Evolutionary conservation across 352 stramenopile genomes (phyloP).

Genomic region (Pythium brachiatum): DNA sequence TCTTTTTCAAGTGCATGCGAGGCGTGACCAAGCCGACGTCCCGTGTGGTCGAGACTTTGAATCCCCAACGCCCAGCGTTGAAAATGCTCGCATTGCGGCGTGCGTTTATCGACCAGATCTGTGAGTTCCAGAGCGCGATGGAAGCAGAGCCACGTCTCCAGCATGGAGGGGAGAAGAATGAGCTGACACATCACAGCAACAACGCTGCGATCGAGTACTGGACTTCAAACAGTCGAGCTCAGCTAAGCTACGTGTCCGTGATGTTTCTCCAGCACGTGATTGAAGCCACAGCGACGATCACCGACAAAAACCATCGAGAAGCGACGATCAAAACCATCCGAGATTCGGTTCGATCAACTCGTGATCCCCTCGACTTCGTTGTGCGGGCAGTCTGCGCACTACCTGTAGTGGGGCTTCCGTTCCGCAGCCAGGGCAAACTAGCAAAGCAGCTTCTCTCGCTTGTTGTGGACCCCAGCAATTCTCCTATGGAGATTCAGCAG

Average conservation of each 20-base stretch:
- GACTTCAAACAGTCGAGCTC: conserved; percentile 31
- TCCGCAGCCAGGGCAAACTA: conserved; percentile 53
- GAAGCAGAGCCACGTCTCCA: conserved; percentile 12
- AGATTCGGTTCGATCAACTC: conserved; percentile 36
- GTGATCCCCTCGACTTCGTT: conserved; percentile 48
- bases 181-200: conserved; percentile 1
- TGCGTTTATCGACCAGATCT: conserved; percentile 45
- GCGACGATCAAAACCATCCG: conserved; percentile 40
- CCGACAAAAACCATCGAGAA: conserved; percentile 54
- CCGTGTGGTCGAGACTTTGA: neutral
- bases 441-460: conserved; percentile 59
- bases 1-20: conserved; percentile 74
- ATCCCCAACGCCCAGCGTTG: conserved; percentile 36
- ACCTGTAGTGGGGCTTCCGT: conserved; percentile 50
- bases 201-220: conserved; percentile 45
- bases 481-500: conserved; percentile 22
- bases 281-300: conserved; percentile 51
- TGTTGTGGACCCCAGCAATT: conserved; percentile 9
- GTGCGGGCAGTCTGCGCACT: conserved; percentile 44
- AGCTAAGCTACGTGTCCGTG: conserved; percentile 39
- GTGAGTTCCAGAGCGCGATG: conserved; percentile 17
- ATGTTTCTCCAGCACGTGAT: conserved; percentile 71
- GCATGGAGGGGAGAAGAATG: neutral
- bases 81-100: conserved; percentile 57
- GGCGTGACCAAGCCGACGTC: conserved; percentile 7